Conservation (phyloP, 1,284 basidiomycete genomes). For the Leccinum pachyderme region DNA sequence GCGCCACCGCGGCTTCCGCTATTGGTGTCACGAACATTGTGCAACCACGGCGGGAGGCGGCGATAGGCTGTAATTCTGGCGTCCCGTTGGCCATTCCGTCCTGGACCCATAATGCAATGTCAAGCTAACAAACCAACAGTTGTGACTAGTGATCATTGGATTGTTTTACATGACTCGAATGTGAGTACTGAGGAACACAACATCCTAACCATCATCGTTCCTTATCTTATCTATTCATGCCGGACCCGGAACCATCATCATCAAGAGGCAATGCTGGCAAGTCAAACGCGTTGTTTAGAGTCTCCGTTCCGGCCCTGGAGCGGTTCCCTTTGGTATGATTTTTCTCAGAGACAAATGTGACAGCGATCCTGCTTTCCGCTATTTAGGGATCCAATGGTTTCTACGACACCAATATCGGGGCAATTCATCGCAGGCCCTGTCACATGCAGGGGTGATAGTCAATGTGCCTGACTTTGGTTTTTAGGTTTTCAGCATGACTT, state of each 20-base stretch:
- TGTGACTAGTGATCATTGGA: not conserved
- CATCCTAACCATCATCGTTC: slow-evolving; percentile 5
- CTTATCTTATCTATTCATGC: not conserved
- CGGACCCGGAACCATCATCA: slow-evolving; percentile 8
- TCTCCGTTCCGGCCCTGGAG: not conserved
- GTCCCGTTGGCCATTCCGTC: not conserved
- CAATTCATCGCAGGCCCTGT: not conserved
- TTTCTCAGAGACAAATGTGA: slow-evolving; percentile 4
- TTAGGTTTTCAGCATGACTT: not conserved
- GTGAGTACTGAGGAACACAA: not conserved
- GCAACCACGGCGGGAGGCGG: not conserved
- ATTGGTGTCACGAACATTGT: not conserved
- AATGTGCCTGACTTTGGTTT: not conserved
- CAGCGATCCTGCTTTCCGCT: not conserved
- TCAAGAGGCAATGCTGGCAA: not conserved
- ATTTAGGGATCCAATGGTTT: not conserved
- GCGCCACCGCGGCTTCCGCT: not conserved
- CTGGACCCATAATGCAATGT: not conserved
- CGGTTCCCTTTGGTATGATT: not conserved
- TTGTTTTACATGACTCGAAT: not conserved
- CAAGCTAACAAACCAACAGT: slow-evolving; percentile 3
- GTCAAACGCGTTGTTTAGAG: not conserved
- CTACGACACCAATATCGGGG: not conserved
- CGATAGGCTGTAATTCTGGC: not conserved
- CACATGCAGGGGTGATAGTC: slow-evolving; percentile 1